Base-by-base conservation (phyloP, 768 basidiomycete genomes). In the Inosperma sp. region DNA sequence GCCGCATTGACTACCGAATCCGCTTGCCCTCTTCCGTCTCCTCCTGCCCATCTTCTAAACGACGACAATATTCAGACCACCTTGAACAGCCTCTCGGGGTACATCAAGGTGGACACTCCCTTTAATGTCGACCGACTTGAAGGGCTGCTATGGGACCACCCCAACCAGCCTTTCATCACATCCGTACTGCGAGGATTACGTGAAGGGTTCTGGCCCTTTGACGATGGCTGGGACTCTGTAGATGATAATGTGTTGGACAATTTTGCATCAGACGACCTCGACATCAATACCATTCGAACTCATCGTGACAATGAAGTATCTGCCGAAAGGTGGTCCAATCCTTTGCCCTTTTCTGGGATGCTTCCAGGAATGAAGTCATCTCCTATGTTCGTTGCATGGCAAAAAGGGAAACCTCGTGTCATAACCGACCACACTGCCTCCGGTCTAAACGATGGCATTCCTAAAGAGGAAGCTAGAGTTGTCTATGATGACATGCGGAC, bases 121-220 rank as follows among this genome's bases (percentile, higher is more conserved):
- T 50, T 59, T 22, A 52, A 53, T 14, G 48, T 50, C 33, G 33
- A 49, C 8, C 9, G n/a, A 1, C 59, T 68, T 8, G 34, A 26
- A 5, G 16, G 7, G 2, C 3, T 48, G 1, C 16, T 49, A 55
- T 23, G 17, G 26, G 58, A 52, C 61, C 64, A 82, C 68, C n/a
- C n/a, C n/a, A n/a, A n/a, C n/a, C n/a, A n/a, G n/a, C n/a, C n/a
- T n/a, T n/a, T n/a, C n/a, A n/a, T 71, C 77, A 33, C 55, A 79
- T 55, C 71, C 0, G 67, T 76, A 0, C 42, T 58, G 1, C 5
- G 21, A 0, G 66, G 69, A 0, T 58, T 79, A 0, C 41, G 60
- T 0, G 56, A 70, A 1, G 77, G 75, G 0, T 78, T 78, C 43
- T 79, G 74, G 76, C 77, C 76, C 0, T 73, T 67, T 0, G 33